These are phyloP conservation scores for Gossypium raimondii DNA, from an alignment of 345 rosid species.

Conservation along the genomic window DNA sequence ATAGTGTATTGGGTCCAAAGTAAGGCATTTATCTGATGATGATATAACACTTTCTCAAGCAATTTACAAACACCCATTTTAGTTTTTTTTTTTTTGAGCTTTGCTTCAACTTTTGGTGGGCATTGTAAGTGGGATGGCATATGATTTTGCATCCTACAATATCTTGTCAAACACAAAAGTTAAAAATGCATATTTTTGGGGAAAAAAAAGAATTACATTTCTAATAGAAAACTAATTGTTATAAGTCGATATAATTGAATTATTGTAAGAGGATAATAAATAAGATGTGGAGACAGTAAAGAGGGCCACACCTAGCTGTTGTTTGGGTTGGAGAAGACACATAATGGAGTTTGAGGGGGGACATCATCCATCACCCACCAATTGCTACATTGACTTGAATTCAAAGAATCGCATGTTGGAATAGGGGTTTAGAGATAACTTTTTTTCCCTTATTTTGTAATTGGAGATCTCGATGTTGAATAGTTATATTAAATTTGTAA, in stretches of 20 bases:
- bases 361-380: background rate
- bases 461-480: too few relatives aligned
- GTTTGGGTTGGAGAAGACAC: background rate
- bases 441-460: too few relatives aligned
- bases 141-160: slow-evolving; percentile 1
- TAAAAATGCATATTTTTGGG: background rate
- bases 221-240: background rate
- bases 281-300: background rate
- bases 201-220: background rate
- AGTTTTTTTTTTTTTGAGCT: background rate
- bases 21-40: slow-evolving; percentile 3
- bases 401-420: background rate
- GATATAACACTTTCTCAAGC: background rate
- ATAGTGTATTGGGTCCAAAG: slow-evolving; percentile 19
- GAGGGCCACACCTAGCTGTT: slow-evolving; percentile 2
- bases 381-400: background rate
- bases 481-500: too few relatives aligned
- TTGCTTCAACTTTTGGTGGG: slow-evolving; percentile 10
- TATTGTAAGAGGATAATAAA: background rate
- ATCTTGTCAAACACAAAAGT: slow-evolving; percentile 13
- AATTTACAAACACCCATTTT: background rate
- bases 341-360: slow-evolving; percentile 4
- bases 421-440: background rate
- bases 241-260: background rate
- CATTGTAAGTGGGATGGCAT: slow-evolving; percentile 10